Conservation (phyloP, 768 basidiomycete genomes). For the Mycena haematopus region DNA sequence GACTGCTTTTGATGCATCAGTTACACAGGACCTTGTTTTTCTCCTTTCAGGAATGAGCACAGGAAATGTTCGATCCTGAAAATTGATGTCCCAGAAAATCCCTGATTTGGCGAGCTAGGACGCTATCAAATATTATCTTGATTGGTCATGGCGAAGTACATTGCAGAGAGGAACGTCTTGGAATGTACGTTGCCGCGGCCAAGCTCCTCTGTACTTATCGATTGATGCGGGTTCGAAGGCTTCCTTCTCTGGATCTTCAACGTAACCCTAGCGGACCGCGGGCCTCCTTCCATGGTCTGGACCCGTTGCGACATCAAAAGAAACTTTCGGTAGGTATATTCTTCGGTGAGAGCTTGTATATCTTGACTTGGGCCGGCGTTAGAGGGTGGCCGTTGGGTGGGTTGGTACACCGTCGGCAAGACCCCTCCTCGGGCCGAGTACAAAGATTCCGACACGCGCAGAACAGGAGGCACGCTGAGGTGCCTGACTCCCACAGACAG, state of each 20-base stretch:
- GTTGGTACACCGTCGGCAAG: not conserved
- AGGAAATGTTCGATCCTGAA: too few species aligned
- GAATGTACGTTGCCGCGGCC: too few species aligned
- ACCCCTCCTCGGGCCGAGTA: not conserved
- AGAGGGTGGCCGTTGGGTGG: not conserved
- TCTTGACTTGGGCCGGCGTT: not conserved
- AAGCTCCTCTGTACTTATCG: too few species aligned
- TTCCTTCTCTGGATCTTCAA: conserved; percentile 1
- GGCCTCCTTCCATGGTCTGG: not conserved
- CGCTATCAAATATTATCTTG: too few species aligned
- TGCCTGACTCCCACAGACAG: not conserved
- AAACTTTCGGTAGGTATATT: not conserved
- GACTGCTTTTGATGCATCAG: too few species aligned
- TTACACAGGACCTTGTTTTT: too few species aligned
- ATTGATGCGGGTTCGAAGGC: not conserved
- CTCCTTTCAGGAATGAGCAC: too few species aligned
- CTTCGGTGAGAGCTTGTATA: not conserved
- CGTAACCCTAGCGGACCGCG: not conserved
- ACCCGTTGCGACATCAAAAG: not conserved
- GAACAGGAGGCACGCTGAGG: not conserved
- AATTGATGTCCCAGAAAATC: too few species aligned
- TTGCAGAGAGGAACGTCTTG: too few species aligned
- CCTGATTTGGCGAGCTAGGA: too few species aligned
- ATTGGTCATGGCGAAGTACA: too few species aligned
- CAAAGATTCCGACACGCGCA: not conserved